Percentiles rank a stretch among this genome's conserved stretches.
Evolutionary conservation across 106 monocot genomes (phyloP).

Genomic region (Xerophyta viscosa): DNA sequence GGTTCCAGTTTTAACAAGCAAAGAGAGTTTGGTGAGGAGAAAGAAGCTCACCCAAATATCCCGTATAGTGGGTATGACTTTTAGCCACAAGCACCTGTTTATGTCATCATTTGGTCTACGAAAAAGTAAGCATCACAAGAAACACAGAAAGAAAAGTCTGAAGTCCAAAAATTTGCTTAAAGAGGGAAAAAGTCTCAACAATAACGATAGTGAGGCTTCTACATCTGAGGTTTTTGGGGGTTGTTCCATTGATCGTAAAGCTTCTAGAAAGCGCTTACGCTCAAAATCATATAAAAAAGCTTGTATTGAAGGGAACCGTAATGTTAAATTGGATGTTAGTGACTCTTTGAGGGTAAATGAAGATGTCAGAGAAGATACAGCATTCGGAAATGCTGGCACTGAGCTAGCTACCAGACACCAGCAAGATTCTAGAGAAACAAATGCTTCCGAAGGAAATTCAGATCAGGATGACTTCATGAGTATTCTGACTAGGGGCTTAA

Average conservation of each 20-base stretch:
- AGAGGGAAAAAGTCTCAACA: background rate
- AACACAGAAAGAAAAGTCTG: conserved; percentile 19
- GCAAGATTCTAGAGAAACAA: conserved; percentile 1
- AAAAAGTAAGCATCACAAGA: conserved; percentile 41
- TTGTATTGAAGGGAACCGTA: background rate
- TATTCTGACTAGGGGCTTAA: conserved; percentile 36
- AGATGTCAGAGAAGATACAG: background rate
- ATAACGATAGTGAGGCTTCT: conserved; percentile 21
- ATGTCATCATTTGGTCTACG: conserved; percentile 22
- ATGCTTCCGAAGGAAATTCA: background rate
- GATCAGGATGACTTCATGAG: conserved; percentile 7
- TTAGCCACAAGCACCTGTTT: conserved; percentile 54
- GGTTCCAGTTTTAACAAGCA: conserved; percentile 4
- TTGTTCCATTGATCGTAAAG: background rate
- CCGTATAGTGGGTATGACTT: conserved; percentile 10
- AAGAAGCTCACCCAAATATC: conserved; percentile 20
- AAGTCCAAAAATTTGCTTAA: conserved; percentile 6
- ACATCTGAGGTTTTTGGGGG: conserved; percentile 29
- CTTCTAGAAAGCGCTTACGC: conserved; percentile 11
- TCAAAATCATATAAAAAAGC: background rate
- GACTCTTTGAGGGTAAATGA: background rate
- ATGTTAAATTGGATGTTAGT: background rate
- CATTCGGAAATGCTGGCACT: background rate
- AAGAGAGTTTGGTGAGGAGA: conserved; percentile 9
- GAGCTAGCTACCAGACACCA: background rate